Evolutionary conservation across 371 early-diverging fungal species (phyloP).

Genomic region (Mortierella sp.): DNA sequence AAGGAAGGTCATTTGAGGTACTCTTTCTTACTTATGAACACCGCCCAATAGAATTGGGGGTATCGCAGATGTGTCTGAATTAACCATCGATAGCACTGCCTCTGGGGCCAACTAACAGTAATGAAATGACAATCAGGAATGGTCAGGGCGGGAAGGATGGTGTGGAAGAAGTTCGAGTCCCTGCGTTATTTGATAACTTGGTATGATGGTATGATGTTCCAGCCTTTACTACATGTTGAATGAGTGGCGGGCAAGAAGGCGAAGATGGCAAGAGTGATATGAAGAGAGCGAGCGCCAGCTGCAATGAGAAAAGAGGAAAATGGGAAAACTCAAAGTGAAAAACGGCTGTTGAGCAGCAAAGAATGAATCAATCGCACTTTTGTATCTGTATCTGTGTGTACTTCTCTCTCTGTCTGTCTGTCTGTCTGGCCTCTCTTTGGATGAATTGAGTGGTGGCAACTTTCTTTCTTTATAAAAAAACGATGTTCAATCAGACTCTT

Average conservation of each 20-base stretch:
- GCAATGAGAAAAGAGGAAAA: not conserved
- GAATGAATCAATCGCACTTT: no score
- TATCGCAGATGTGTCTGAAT: not conserved
- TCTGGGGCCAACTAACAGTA: not conserved
- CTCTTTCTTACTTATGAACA: not conserved
- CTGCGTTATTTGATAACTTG: not conserved
- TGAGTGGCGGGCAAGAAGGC: not conserved
- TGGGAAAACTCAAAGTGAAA: not conserved
- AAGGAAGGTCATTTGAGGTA: no score
- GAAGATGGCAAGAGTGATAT: not conserved
- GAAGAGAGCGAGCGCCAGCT: not conserved
- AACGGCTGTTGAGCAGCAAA: not conserved
- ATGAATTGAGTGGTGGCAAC: constrained; percentile 5
- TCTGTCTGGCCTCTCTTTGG: not conserved
- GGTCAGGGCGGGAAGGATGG: not conserved
- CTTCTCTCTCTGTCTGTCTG: not conserved
- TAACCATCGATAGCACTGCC: no score
- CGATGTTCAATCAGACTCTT: not conserved
- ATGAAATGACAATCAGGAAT: not conserved
- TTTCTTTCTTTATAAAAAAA: not conserved
- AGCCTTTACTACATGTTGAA: not conserved
- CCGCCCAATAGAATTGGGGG: not conserved
- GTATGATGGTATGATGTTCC: not conserved
- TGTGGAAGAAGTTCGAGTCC: not conserved
- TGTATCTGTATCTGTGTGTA: no score